A percentile compares a stretch with the other conserved stretches of the same genome.
Evolutionary conservation across 352 stramenopile genomes (phyloP).

Genomic region (Phytophthora sp.): DNA sequence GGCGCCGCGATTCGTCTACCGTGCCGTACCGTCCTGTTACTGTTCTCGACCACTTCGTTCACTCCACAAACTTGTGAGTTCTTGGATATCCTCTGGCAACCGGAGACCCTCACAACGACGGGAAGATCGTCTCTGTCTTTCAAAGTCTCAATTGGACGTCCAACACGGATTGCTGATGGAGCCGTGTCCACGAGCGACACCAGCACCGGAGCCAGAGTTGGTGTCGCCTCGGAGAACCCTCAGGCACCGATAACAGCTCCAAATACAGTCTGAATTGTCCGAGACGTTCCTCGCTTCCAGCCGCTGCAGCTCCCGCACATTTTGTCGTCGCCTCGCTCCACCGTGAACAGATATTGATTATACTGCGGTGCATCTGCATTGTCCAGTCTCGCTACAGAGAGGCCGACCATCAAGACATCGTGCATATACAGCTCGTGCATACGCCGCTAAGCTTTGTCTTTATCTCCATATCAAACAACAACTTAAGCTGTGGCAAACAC

Average conservation of each 20-base stretch:
- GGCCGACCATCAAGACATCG: constrained; percentile 10
- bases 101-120: constrained; percentile 16
- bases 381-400: no score
- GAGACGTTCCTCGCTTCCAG: constrained; percentile 26
- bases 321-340: constrained; percentile 30
- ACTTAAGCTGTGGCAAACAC: constrained; percentile 20
- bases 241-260: constrained; percentile 18
- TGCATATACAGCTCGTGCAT: constrained; percentile 6
- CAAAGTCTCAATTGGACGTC: constrained; percentile 28
- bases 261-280: background rate
- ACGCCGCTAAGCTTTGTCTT: no score
- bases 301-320: constrained; percentile 30
- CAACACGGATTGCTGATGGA: constrained; percentile 32
- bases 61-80: constrained; percentile 30
- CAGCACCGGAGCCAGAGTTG: background rate
- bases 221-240: no score
- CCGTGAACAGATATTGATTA: constrained; percentile 13
- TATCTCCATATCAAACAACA: constrained; percentile 35
- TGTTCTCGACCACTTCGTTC: constrained; percentile 6
- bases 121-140: no score
- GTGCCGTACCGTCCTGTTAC: constrained; percentile 8
- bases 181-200: constrained; percentile 12
- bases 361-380: no score
- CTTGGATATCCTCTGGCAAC: constrained; percentile 28
- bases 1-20: constrained; percentile 17